Conservation (phyloP, 2,329 filamentous ascomycete species). For the Pseudocercospora macadamiae region DNA sequence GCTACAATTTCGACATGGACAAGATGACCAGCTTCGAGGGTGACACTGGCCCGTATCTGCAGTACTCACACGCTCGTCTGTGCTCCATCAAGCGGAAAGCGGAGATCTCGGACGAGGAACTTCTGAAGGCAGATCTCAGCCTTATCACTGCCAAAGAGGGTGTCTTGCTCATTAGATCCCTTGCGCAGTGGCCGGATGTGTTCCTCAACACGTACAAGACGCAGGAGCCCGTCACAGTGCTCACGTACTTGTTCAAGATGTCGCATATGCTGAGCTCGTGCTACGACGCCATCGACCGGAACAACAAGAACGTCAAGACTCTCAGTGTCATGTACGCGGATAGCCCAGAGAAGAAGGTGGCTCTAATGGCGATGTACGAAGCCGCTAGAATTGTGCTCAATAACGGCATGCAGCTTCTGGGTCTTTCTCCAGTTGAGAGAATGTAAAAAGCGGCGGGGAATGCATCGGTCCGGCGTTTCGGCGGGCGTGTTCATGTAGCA, state of each 20-base stretch:
- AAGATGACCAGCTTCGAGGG: conserved; percentile 83
- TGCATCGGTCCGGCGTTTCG: conserved; percentile 9
- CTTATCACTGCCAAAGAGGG: conserved; percentile 74
- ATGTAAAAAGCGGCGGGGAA: conserved; percentile 31
- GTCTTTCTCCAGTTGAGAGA: conserved; percentile 75
- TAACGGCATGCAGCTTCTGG: conserved; percentile 82
- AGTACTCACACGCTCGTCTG: conserved; percentile 78
- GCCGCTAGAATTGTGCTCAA: conserved; percentile 73
- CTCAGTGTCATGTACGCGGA: conserved; percentile 81
- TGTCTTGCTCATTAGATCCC: conserved; percentile 70
- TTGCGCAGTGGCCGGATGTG: conserved; percentile 85
- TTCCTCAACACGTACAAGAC: conserved; percentile 83
- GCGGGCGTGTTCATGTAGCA: conserved; percentile 3
- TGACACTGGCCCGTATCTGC: conserved; percentile 81
- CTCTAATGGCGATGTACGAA: conserved; percentile 77
- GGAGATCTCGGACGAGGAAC: conserved; percentile 55
- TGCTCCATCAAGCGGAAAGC: conserved; percentile 63
- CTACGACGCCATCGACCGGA: conserved; percentile 65
- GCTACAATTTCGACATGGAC: conserved; percentile 76
- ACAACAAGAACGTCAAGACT: conserved; percentile 40
- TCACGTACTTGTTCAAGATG: conserved; percentile 83
- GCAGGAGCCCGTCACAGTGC: conserved; percentile 70
- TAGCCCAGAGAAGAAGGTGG: conserved; percentile 64
- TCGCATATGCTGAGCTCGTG: conserved; percentile 77
- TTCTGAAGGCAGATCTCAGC: conserved; percentile 66